Evolutionary conservation across 805 yeast species (phyloP).

Genomic region (Wickerhamiella azymoides): DNA sequence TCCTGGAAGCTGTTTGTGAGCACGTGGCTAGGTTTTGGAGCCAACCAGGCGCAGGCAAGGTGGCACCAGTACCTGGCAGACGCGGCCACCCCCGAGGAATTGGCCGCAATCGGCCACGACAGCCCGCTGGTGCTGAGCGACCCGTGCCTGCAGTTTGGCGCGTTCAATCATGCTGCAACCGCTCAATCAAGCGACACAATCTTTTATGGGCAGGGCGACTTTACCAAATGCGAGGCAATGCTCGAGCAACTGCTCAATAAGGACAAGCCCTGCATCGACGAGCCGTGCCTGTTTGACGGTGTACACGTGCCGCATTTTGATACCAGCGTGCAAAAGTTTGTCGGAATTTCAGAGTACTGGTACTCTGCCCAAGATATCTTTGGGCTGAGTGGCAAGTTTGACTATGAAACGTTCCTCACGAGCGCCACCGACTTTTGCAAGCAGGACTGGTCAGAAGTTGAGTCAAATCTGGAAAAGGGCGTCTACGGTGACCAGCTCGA

Average conservation of each 20-base stretch:
- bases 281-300: constrained; percentile 89
- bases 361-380: constrained; percentile 89
- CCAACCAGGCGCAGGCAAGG: constrained; percentile 77
- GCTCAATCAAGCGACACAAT: constrained; percentile 18
- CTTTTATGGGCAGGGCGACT: constrained; percentile 65
- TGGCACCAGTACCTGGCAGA: constrained; percentile 36
- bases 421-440: constrained; percentile 63
- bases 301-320: constrained; percentile 86
- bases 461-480: constrained; percentile 37
- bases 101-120: constrained; percentile 8
- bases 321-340: constrained; percentile 64
- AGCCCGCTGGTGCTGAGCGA: constrained; percentile 33
- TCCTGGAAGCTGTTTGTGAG: constrained; percentile 82
- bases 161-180: constrained; percentile 9
- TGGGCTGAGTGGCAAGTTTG: constrained; percentile 77
- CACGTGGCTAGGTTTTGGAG: constrained; percentile 97
- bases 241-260: constrained; percentile 68
- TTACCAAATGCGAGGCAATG: constrained; percentile 53
- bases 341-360: constrained; percentile 96
- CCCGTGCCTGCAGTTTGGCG: constrained; percentile 71
- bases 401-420: constrained; percentile 52
- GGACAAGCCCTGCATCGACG: constrained; percentile 68
- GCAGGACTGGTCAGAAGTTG: constrained; percentile 48
- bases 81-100: constrained; percentile 5
- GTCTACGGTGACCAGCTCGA: constrained; percentile 40